These are phyloP conservation scores for Furcasterigmium furcatum DNA, from an alignment of 2,329 filamentous ascomycete species.

Conservation along the genomic window DNA sequence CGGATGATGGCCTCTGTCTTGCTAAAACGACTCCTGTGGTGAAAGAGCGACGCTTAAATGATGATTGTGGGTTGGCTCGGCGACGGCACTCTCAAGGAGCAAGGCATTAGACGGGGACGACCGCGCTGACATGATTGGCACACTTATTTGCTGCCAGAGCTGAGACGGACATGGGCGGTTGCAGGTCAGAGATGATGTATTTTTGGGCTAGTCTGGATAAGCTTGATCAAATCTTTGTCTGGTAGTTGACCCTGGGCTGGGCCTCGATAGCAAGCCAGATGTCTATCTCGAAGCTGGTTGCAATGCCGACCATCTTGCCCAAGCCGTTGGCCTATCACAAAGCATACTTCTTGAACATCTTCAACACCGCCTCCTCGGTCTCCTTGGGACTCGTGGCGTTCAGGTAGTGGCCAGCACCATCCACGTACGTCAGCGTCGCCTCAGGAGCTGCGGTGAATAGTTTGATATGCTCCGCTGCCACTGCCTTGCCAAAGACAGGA, in stretches of 20 bases:
- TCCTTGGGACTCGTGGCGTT: slow-evolving; percentile 45
- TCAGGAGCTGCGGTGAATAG: slow-evolving; percentile 43
- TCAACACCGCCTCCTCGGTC: slow-evolving; percentile 38
- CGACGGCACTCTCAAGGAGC: background rate
- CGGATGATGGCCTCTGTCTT: background rate
- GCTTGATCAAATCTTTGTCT: background rate
- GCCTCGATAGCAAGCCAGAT: background rate
- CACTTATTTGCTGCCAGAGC: background rate
- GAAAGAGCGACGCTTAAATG: background rate
- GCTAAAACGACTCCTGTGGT: background rate
- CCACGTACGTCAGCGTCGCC: slow-evolving; percentile 37
- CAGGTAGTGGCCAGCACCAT: slow-evolving; percentile 45
- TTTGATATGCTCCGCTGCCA: slow-evolving; percentile 46
- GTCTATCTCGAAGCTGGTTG: background rate
- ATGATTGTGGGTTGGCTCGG: background rate
- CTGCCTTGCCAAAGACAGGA: slow-evolving; percentile 32
- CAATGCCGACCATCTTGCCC: background rate
- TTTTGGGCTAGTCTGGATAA: background rate
- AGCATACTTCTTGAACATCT: slow-evolving; percentile 33
- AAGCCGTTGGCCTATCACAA: background rate
- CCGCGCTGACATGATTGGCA: background rate
- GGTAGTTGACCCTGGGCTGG: background rate
- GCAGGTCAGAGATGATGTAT: background rate
- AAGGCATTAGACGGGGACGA: background rate
- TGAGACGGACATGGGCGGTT: background rate